Percentiles rank a stretch among this genome's conserved stretches.
These are phyloP conservation scores for Boletus bicolor DNA, from an alignment of 768 basidiomycete species.

Conservation along the genomic window DNA sequence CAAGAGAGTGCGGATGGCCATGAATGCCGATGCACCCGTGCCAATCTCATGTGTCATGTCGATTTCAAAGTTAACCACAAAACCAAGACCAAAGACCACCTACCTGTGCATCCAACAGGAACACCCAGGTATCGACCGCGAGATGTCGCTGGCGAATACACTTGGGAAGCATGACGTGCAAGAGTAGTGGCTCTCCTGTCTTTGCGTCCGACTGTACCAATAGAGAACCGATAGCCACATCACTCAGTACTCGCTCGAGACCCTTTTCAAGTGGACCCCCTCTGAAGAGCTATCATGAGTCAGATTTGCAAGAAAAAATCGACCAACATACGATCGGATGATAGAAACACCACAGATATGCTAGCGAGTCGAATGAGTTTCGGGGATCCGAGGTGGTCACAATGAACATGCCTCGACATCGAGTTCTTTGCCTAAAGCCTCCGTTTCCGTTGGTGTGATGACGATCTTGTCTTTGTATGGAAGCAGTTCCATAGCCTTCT, in stretches of 20 bases:
- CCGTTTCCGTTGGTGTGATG: constrained; percentile 60
- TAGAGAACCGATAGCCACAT: constrained; percentile 83
- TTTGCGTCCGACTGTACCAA: constrained; percentile 84
- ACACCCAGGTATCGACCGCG: constrained; percentile 74
- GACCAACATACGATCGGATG: constrained; percentile 67
- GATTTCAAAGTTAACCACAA: not conserved
- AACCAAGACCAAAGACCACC: not conserved
- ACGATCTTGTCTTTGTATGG: constrained; percentile 64
- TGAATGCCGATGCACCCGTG: constrained; percentile 89
- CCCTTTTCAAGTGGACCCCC: constrained; percentile 91
- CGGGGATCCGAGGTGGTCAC: not conserved
- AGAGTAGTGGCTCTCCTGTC: constrained; percentile 84
- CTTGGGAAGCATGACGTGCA: constrained; percentile 77
- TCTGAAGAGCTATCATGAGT: constrained; percentile 35
- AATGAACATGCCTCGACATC: constrained; percentile 49
- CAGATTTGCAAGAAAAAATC: not conserved
- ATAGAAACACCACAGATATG: constrained; percentile 86
- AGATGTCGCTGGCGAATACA: constrained; percentile 62
- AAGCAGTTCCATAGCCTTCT: constrained; percentile 80
- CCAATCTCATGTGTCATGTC: constrained; percentile 62
- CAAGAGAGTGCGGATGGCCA: constrained; percentile 90
- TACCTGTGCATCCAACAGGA: constrained; percentile 88
- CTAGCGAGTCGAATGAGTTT: constrained; percentile 34
- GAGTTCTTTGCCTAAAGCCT: constrained; percentile 58
- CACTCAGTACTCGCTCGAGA: constrained; percentile 81